These are phyloP conservation scores for Hygrophorus pudorinus DNA, from an alignment of 768 basidiomycete genomes.

Conservation along the genomic window DNA sequence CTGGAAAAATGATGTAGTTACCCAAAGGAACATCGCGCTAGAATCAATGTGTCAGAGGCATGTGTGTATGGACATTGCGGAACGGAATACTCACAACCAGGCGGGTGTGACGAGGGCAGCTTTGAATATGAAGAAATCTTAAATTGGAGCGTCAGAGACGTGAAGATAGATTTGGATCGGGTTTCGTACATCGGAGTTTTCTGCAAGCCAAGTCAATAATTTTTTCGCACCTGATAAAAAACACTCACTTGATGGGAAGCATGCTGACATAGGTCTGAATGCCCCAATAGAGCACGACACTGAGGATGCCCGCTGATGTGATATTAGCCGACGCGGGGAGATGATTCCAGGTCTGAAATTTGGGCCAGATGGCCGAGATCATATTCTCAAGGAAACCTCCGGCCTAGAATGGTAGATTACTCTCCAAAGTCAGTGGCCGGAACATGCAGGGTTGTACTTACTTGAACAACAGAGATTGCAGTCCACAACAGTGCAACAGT, in stretches of 20 bases:
- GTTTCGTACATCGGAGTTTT: constrained; percentile 5
- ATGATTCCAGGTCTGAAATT: constrained; percentile 6
- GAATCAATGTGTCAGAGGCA: background rate
- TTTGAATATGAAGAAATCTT: constrained; percentile 7
- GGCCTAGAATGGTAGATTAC: constrained; percentile 1
- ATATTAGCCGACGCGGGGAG: constrained; percentile 6
- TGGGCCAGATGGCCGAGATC: constrained; percentile 7
- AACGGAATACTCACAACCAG: constrained; percentile 3
- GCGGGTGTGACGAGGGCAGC: constrained; percentile 3
- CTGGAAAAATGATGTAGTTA: background rate
- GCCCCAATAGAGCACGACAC: constrained; percentile 5
- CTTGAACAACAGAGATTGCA: constrained; percentile 7
- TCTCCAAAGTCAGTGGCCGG: background rate
- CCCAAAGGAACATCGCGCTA: constrained; percentile 6
- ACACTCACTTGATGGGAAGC: constrained; percentile 5
- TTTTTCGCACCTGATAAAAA: background rate
- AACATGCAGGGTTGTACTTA: background rate
- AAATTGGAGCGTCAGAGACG: background rate
- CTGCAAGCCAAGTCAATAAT: background rate
- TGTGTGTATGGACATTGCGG: background rate
- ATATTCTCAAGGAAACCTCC: constrained; percentile 7
- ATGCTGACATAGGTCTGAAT: constrained; percentile 7
- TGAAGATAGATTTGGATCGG: background rate
- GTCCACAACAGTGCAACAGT: constrained; percentile 7
- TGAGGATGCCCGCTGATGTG: constrained; percentile 6